These are phyloP conservation scores for Citrus mangshanensis DNA, from an alignment of 345 rosid species.

Conservation along the genomic window DNA sequence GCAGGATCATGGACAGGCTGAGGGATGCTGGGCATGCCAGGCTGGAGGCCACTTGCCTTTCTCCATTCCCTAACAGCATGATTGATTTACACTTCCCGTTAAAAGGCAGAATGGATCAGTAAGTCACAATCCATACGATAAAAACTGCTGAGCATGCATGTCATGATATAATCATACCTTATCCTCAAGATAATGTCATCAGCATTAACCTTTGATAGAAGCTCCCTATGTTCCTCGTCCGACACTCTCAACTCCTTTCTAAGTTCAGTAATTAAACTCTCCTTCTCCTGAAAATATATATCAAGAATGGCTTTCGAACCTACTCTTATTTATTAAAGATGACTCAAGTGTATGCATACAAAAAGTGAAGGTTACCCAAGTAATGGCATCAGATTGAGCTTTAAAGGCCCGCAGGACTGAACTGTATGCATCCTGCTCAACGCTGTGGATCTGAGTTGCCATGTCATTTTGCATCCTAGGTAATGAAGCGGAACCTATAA, in stretches of 20 bases:
- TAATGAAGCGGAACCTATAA: slow-evolving; percentile 49
- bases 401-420: slow-evolving; percentile 90
- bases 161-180: slow-evolving; percentile 54
- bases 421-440: slow-evolving; percentile 92
- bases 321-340: background rate
- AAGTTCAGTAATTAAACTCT: slow-evolving; percentile 90
- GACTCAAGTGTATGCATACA: background rate
- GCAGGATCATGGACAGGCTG: slow-evolving; percentile 61
- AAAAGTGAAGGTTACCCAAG: slow-evolving; percentile 68
- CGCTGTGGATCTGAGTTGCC: slow-evolving; percentile 87
- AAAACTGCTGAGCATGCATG: slow-evolving; percentile 14
- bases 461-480: slow-evolving; percentile 75
- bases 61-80: slow-evolving; percentile 83
- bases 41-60: slow-evolving; percentile 59
- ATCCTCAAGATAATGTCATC: slow-evolving; percentile 79
- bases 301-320: slow-evolving; percentile 9
- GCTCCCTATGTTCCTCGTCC: slow-evolving; percentile 93
- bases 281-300: slow-evolving; percentile 68
- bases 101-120: slow-evolving; percentile 22
- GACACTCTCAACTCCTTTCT: slow-evolving; percentile 94
- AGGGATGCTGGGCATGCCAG: slow-evolving; percentile 56
- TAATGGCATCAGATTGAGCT: slow-evolving; percentile 96
- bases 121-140: slow-evolving; percentile 11
- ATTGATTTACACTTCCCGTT: slow-evolving; percentile 19
- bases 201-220: slow-evolving; percentile 77